Conservation (phyloP, 2,329 filamentous ascomycete genomes). For the Botrytis aclada region DNA sequence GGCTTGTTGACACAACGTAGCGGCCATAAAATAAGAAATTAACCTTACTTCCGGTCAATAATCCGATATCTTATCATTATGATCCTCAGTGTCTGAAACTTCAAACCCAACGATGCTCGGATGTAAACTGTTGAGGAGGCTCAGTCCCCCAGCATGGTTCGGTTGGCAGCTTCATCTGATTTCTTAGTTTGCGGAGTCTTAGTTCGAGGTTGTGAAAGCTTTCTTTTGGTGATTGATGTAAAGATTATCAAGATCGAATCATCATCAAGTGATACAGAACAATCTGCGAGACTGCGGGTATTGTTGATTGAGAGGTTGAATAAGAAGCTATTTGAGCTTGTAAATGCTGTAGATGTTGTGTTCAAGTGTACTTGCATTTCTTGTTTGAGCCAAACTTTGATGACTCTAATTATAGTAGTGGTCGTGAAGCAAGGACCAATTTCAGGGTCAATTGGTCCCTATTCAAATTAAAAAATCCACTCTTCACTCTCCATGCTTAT, state of each 20-base stretch:
- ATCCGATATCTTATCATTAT: background rate
- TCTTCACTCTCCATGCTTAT: background rate
- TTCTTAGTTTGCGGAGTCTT: background rate
- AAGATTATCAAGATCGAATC: background rate
- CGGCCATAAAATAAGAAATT: too few relatives aligned
- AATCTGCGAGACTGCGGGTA: too few relatives aligned
- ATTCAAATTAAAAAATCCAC: background rate
- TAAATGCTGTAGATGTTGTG: background rate
- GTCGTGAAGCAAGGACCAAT: background rate
- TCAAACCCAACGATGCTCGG: background rate
- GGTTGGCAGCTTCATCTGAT: background rate
- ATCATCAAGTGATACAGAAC: background rate
- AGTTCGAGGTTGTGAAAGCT: background rate
- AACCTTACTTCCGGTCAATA: background rate
- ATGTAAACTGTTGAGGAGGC: background rate
- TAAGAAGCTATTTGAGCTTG: background rate
- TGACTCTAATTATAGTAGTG: background rate
- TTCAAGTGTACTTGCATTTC: background rate
- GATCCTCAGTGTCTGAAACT: background rate
- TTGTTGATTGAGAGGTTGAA: background rate
- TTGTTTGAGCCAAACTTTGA: slow-evolving; percentile 1
- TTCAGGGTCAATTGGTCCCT: background rate
- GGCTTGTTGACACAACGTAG: background rate
- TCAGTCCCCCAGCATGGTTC: background rate
- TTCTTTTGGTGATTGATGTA: background rate